Base-by-base conservation (phyloP, 208 protist species). In the Trypanosoma mega region DNA sequence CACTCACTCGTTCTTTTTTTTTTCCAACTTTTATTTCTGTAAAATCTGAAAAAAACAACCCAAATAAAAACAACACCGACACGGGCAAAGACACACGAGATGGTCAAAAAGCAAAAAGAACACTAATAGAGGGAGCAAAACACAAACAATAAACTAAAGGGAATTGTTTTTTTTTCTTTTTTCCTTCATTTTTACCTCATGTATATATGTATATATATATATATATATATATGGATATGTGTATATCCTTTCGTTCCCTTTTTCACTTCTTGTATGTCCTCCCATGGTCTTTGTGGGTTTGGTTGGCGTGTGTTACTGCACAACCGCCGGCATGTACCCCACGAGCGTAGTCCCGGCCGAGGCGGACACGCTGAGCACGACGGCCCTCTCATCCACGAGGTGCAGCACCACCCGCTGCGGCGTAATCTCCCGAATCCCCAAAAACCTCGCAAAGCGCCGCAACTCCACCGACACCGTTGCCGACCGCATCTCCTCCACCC, bases 261-360 rank as follows among this genome's bases (percentile, higher is more conserved):
- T n/a, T n/a, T n/a, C n/a, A n/a, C n/a, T n/a, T n/a, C n/a, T n/a
- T n/a, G n/a, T n/a, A n/a, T n/a, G n/a, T n/a, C n/a, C n/a, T n/a
- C n/a, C n/a, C n/a, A n/a, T 20, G 18, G 0, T 20, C 23, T 44
- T 29, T 26, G 51, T 9, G 24, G 20, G 26, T 44, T 45, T 44
- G 14, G 5, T 14, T 57, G 14, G 5, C 20, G 37, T 21, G 8
- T 21, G 2, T 59, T 20, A 68, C 6, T 60, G 34, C 21, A 46
- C 26, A 14, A 70, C 30, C 12, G 84, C 87, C 23, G 88, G 88
- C 33, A 94, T 87, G 68, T 90, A 92, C n/a, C 80, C 82, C 0
- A 87, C 82, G 30, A 94, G 65, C 6, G 64, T 82, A 36, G 80
- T 87, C 29, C 60, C 65, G 4, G 63, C 64, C 1, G 57, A 59